Evolutionary conservation across 108 stramenopile genomes (phyloP).

Genomic region (Cylindrotheca closterium): DNA sequence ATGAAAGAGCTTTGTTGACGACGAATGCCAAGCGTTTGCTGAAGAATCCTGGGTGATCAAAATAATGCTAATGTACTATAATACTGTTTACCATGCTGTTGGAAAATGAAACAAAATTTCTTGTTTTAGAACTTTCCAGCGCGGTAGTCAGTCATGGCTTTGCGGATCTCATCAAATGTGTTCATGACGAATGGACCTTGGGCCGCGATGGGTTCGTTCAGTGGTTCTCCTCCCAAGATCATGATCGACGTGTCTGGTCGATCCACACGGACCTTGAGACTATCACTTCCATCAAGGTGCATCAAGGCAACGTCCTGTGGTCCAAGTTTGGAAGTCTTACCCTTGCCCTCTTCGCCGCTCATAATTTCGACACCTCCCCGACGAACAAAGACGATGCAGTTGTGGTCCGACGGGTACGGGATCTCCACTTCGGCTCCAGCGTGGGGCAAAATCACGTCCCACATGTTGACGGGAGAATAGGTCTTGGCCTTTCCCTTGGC

Average conservation of each 20-base stretch:
- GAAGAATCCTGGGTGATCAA: too few species aligned
- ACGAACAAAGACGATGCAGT: constrained; percentile 79
- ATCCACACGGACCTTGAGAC: constrained; percentile 42
- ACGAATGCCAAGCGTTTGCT: too few species aligned
- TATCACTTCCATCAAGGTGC: constrained; percentile 45
- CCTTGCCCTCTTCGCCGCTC: constrained; percentile 37
- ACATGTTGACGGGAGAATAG: constrained; percentile 79
- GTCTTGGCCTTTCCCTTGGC: constrained; percentile 73
- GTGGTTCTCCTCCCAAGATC: constrained; percentile 75
- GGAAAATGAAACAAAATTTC: constrained; percentile 1
- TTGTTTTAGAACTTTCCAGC: constrained; percentile 39
- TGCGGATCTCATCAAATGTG: constrained; percentile 73
- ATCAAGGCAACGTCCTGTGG: constrained; percentile 83
- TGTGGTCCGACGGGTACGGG: constrained; percentile 63
- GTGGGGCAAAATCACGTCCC: constrained; percentile 66
- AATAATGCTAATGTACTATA: too few species aligned
- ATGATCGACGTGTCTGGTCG: constrained; percentile 59
- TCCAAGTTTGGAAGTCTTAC: constrained; percentile 33
- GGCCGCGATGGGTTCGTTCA: constrained; percentile 87
- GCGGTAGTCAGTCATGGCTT: constrained; percentile 83
- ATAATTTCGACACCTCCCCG: constrained; percentile 54
- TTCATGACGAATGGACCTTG: constrained; percentile 97
- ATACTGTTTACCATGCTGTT: not conserved
- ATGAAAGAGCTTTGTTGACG: too few species aligned
- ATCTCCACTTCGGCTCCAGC: constrained; percentile 53